Base-by-base conservation (phyloP, 495 filamentous ascomycete species). In the Aspergillus bridgeri region DNA sequence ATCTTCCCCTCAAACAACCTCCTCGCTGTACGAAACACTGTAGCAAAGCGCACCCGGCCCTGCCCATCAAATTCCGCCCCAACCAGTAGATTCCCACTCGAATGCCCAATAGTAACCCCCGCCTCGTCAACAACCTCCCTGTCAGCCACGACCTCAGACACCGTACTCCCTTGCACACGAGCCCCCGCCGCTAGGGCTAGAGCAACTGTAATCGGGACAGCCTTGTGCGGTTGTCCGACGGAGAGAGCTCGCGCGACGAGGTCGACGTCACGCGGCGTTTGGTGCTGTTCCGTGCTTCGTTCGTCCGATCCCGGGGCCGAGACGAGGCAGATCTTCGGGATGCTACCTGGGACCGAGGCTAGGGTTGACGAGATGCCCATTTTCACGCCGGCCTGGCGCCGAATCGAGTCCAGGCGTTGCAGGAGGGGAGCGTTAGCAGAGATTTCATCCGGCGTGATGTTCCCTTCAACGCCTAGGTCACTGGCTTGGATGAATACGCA, bases 311-410 rank as follows among this genome's bases (percentile, higher is more conserved):
- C 42, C 15, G 79, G 71, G 4, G 67, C 53, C 21, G 83, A 83
- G 0, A 90, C 75, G 7, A 90, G 58, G 5, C 83, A 79, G 18
- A 91, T 83, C 73, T 89, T 90, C 0, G 87, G 87, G 3, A 88
- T 76, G 58, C 82, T 84, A 45, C 81, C 75, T 0, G 81, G 80
- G 5, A 81, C 77, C 6, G 70, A 71, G 25, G 76, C 73, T 2
- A 53, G 49, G 4, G 58, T 62, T 22, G 68, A 60, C 11, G 77
- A 74, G 2, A 92, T 60, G 1, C 86, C 86, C 87, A 92, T 91
- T 58, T 65, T 71, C 4, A 76, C 75, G 0, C 84, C 85, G 3
- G 82, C 88, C 45, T 80, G 75, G 17, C 75, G 75, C 9, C 88
- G 75, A 50, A 91, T 88, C 0, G 72, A 62, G 61, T 90, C 86